Evolutionary conservation across 2,329 filamentous ascomycete genomes (phyloP), one percentile per base, ranked within the genome.

Genomic region (Pyricularia pennisetigena): DNA sequence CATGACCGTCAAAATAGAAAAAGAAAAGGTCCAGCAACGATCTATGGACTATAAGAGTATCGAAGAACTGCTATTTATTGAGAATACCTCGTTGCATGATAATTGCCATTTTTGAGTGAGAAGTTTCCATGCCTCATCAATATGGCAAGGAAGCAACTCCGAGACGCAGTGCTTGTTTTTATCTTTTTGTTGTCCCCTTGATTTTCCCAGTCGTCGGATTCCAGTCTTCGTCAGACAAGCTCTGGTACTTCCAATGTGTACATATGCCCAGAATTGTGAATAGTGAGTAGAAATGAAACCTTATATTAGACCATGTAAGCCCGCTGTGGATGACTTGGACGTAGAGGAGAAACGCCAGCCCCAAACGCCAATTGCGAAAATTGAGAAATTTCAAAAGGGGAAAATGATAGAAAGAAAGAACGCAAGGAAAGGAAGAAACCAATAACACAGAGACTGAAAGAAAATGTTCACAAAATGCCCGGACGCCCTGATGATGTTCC

Each of bases 401-500:
- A 49, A n/a, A n/a, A n/a, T n/a, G 7, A 49, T 1, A 49, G 10
- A 49, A 26, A 29, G 30, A 20, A 6, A 24, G 2, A 20, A 64
- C 12, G 64, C 8, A 49, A 49, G 6, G 23, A 65, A 24, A 65
- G 8, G 3, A 26, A 28, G 5, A n/a, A 41, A 49, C n/a, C 24
- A 28, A 20, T 49, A 32, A 41, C n/a, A 65, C n/a, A 65, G 24
- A 12, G 14, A 26, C 14, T 23, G 32, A 65, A 32, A 65, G 1
- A 65, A 41, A n/a, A 41, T 23, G 16, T 35, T 28, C 30, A 78
- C 41, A 78, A 81, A 68, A 82, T 5, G 7, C 3, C 41, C 16
- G n/a, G 80, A 83, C 68, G 82, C 83, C 69, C 78, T 82, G 4
- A 81, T 83, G 72, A 84, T 84, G 82, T 76, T 35, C 41, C 41